Base-by-base conservation (phyloP, 768 basidiomycete genomes). In the Boletales sp. region DNA sequence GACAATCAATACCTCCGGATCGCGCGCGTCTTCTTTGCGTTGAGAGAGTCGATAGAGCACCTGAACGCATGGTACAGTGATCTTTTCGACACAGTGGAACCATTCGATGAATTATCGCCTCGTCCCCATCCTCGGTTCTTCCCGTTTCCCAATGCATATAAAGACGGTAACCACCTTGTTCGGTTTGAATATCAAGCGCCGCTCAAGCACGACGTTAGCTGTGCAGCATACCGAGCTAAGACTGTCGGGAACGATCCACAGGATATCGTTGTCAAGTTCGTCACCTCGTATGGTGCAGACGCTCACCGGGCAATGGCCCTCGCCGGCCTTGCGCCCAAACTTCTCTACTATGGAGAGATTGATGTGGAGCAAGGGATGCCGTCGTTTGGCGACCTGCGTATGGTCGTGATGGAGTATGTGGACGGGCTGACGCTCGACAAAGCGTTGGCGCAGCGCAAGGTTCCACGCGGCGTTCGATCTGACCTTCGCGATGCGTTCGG, bases 401-500 rank as follows among this genome's bases (percentile, higher is more conserved):
- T 73, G 69, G 66, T 73, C n/a, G 68, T 74, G 19, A 74, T 74
- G 73, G 68, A 74, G 14, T 65, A 64, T 44, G 47, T 72, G 45
- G 21, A 69, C 9, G 56, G 63, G 4, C 11, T 2, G 37, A 57
- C 47, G 6, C 12, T 52, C 14, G 0, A 31, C 0, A 8, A 30
- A 2, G 38, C 45, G 4, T 8, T 30, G 12, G 30, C 48, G 24
- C 32, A 44, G 11, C 2, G 6, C 2, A 13, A 45, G 0, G 40
- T 63, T 43, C 54, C 69, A 21, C 2, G 14, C 31, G 7, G 13
- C 17, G 8, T 59, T 63, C 43, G 35, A 48, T 8, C 52, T 6
- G 56, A 68, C 43, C 45, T 74, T 31, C 31, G 42, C 14, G 6
- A 34, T 0, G 58, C 54, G 4, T 13, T 71, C 9, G 9, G 32